A percentile compares a stretch with the other conserved stretches of the same genome.
Evolutionary conservation across 1,139 yeast species (phyloP).

Genomic region (Blastobotrys capitulatus): DNA sequence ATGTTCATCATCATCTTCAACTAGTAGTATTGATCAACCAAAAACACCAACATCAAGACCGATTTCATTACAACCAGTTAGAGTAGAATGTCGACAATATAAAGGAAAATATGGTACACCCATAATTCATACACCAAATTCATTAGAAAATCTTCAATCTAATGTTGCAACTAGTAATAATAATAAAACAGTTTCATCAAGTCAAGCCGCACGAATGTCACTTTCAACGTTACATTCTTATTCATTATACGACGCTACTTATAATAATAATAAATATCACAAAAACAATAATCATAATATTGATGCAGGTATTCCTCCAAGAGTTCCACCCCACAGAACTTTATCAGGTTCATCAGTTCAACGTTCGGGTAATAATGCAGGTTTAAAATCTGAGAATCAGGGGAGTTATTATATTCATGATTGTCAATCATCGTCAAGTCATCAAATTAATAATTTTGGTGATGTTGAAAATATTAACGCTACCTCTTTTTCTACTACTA

Average conservation of each 20-base stretch:
- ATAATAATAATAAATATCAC: not conserved
- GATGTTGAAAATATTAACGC: no score
- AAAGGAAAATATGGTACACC: constrained; percentile 2
- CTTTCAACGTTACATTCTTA: constrained; percentile 1
- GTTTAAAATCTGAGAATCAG: not conserved
- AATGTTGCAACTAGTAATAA: not conserved
- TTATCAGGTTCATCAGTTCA: constrained; percentile 10
- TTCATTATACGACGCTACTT: not conserved
- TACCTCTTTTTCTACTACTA: not conserved
- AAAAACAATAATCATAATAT: no score
- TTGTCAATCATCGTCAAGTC: not conserved
- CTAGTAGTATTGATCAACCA: not conserved
- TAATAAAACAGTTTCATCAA: not conserved
- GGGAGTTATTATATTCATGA: not conserved
- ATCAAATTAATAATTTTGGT: no score
- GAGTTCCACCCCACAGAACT: constrained; percentile 25
- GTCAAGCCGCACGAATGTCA: not conserved
- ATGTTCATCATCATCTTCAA: constrained; percentile 1
- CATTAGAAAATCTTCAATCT: not conserved
- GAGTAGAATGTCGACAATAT: not conserved
- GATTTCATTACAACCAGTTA: not conserved
- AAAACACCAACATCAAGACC: not conserved
- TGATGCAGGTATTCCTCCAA: constrained; percentile 29
- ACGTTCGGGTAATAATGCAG: not conserved
- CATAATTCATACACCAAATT: not conserved